Base-by-base conservation (phyloP, 257 asterid species). In the Forsythia viridissima region DNA sequence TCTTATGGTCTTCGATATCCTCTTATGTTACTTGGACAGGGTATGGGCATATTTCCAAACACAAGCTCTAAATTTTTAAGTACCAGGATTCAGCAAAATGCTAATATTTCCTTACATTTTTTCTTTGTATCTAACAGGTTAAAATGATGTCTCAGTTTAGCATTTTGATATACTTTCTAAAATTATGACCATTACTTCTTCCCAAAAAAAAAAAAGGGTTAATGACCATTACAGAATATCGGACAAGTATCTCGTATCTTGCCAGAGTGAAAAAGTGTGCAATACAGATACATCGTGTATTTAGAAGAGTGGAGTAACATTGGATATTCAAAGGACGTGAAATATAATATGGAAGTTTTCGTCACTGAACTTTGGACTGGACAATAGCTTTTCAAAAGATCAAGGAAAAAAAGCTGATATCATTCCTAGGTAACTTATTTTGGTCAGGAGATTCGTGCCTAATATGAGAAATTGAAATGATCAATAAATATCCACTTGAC, bases 401-500 rank as follows among this genome's bases (percentile, higher is more conserved):
- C 24, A 55, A 68, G 40, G 5, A 10, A 36, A 55, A 16, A 48
- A 63, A 39, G 40, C 36, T 11, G 13, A 71, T 51, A 30, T 18
- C 70, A 75, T 6, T 55, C 40, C 6, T 30, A 74, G 55, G 76
- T 76, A 51, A 74, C 51, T 78, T 40, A 51, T 21, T 18, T 66
- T 59, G 20, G 61, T 20, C 65, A 61, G 39, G 69, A 61, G 69
- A 21, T 61, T 61, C 2, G 0, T 61, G 69, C 4, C 37, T 3
- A 61, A 61, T 51, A 73, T 36, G 63, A 70, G 75, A 61, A 68
- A 44, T 63, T 43, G 79, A 72, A 66, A 52, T 44, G 69, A 13
- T 42, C 52, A 38, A 48, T 55, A 65, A 76, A 42, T 4, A 73
- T 65, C 38, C 41, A 71, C n/a, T 77, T 11, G 75, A 81, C 72